Conservation (phyloP, 2,329 filamentous ascomycete species). For the Microsporum audouinii region DNA sequence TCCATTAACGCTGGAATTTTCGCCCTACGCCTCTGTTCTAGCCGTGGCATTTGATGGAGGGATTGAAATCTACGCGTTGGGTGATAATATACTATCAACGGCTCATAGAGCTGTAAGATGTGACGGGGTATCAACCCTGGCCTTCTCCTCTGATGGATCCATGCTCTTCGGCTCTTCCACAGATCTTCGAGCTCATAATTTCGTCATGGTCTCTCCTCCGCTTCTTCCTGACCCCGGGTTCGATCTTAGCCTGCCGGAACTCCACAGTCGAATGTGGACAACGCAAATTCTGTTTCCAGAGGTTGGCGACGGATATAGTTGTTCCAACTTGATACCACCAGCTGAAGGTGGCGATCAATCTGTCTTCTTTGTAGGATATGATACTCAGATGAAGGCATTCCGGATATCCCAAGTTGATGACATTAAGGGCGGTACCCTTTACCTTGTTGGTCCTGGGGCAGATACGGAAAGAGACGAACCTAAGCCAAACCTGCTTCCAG, state of each 20-base stretch:
- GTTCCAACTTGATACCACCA: constrained; percentile 54
- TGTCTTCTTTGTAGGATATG: constrained; percentile 67
- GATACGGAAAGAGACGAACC: constrained; percentile 43
- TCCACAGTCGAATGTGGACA: constrained; percentile 68
- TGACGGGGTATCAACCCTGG: constrained; percentile 59
- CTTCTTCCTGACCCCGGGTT: constrained; percentile 54
- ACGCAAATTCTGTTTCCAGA: constrained; percentile 77
- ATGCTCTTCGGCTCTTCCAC: constrained; percentile 67
- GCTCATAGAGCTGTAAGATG: constrained; percentile 69
- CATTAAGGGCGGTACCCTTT: constrained; percentile 62
- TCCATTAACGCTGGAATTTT: constrained; percentile 66
- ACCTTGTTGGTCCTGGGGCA: constrained; percentile 59
- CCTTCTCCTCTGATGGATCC: constrained; percentile 66
- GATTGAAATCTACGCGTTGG: constrained; percentile 75
- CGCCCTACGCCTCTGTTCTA: constrained; percentile 68
- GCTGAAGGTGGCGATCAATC: constrained; percentile 45
- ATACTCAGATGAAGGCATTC: constrained; percentile 65
- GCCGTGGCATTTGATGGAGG: constrained; percentile 77
- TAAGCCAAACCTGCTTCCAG: constrained; percentile 56
- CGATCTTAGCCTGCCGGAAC: constrained; percentile 44
- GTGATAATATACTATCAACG: constrained; percentile 49
- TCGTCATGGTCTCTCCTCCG: constrained; percentile 66
- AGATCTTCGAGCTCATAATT: constrained; percentile 52
- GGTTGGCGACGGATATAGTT: constrained; percentile 65
- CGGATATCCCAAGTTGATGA: constrained; percentile 65